These are phyloP conservation scores for Trichoderma orchidacearum DNA, from an alignment of 495 filamentous ascomycete species.

Conservation along the genomic window DNA sequence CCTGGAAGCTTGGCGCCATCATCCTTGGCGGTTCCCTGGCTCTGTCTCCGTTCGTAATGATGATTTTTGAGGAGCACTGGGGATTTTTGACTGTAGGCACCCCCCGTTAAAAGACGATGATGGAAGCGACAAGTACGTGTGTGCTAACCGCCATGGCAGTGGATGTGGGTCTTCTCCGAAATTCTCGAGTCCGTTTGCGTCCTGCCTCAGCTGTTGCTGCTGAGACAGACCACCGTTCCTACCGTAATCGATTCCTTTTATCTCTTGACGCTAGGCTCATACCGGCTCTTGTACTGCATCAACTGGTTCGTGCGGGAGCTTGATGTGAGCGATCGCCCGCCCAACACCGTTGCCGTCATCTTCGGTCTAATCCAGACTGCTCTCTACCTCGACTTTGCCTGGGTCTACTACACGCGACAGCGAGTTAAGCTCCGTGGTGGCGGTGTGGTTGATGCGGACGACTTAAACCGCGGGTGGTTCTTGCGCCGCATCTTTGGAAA, in stretches of 20 bases:
- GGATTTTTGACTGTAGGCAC: constrained; percentile 43
- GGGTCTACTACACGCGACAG: constrained; percentile 91
- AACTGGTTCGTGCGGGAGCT: constrained; percentile 74
- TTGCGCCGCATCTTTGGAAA: constrained; percentile 38
- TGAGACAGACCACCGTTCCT: constrained; percentile 87
- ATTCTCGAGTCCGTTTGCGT: constrained; percentile 85
- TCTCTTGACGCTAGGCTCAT: constrained; percentile 74
- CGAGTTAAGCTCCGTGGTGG: constrained; percentile 86
- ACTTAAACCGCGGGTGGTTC: constrained; percentile 72
- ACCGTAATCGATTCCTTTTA: constrained; percentile 96
- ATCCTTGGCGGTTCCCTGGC: constrained; percentile 45
- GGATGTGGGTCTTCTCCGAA: constrained; percentile 73
- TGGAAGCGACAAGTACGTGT: not conserved
- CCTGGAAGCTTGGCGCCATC: constrained; percentile 71
- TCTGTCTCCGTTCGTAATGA: constrained; percentile 49
- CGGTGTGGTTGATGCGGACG: constrained; percentile 86
- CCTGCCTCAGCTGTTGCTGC: constrained; percentile 78
- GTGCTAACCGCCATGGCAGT: constrained; percentile 25
- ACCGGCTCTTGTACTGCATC: constrained; percentile 79
- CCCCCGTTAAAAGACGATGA: not conserved
- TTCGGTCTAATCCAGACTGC: constrained; percentile 86
- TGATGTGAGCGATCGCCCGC: constrained; percentile 36
- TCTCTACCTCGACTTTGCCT: constrained; percentile 88
- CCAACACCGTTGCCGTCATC: constrained; percentile 60
- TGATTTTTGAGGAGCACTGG: constrained; percentile 40